A percentile compares a stretch with the other conserved stretches of the same genome.
phyloP scores from a whole-genome alignment of 2,329 filamentous ascomycete species.

The Colletotrichum limetticola region DNA sequence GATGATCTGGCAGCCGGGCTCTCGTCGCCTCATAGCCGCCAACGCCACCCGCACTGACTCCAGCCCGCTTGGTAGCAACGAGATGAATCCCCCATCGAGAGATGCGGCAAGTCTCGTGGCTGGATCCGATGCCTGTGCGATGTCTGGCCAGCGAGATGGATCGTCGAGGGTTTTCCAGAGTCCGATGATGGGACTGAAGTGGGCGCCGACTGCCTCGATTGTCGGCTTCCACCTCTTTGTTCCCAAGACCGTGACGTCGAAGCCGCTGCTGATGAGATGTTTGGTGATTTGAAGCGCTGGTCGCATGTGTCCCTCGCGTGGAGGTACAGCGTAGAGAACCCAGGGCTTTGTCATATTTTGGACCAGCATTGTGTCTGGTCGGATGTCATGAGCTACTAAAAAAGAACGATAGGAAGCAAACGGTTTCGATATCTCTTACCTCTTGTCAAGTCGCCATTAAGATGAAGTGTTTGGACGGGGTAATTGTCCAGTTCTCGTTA shows the following conservation, averaged over 20 bases:
- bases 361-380: background rate
- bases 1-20: background rate
- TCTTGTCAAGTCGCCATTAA: background rate
- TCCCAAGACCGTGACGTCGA: constrained; percentile 12
- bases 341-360: background rate
- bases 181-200: constrained; percentile 21
- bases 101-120: constrained; percentile 4
- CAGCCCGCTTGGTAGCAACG: constrained; percentile 12
- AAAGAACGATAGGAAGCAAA: no score
- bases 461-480: background rate
- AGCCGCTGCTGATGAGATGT: background rate
- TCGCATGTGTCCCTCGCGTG: constrained; percentile 22
- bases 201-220: background rate
- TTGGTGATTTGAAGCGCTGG: constrained; percentile 21
- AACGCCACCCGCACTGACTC: constrained; percentile 16
- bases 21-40: background rate
- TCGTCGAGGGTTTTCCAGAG: constrained; percentile 22
- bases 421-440: background rate
- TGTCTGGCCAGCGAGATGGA: constrained; percentile 10
- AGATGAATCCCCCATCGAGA: constrained; percentile 11
- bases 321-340: constrained; percentile 11
- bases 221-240: constrained; percentile 1
- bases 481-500: background rate
- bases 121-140: background rate
- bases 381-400: background rate